These are phyloP conservation scores for Caryopteris hybrid DNA, from an alignment of 305 asterid species.

Conservation along the genomic window DNA sequence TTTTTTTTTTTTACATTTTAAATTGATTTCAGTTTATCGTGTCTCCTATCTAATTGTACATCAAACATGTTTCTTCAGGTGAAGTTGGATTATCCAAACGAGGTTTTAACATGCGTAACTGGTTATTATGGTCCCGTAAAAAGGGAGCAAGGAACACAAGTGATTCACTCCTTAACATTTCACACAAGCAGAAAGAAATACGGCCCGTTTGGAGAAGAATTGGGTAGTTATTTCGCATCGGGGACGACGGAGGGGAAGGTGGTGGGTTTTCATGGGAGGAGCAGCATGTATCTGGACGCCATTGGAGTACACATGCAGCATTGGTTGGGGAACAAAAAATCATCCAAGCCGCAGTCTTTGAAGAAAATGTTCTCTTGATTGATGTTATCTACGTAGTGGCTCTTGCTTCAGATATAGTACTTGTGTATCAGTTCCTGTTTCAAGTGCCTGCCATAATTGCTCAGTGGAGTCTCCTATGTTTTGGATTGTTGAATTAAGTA, in stretches of 20 bases:
- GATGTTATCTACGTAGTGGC: not conserved
- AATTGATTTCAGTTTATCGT: too few relatives aligned
- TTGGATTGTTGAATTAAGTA: not conserved
- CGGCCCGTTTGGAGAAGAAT: slow-evolving; percentile 70
- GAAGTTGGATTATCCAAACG: slow-evolving; percentile 61
- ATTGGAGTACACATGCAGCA: slow-evolving; percentile 88
- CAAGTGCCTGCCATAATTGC: not conserved
- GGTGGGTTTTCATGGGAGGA: slow-evolving; percentile 79
- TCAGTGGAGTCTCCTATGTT: not conserved
- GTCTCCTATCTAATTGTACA: too few relatives aligned
- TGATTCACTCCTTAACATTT: slow-evolving; percentile 55
- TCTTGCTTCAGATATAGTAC: too few relatives aligned
- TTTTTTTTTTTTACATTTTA: too few relatives aligned
- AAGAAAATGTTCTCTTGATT: slow-evolving; percentile 33
- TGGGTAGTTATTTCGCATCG: slow-evolving; percentile 59
- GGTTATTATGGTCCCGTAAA: slow-evolving; percentile 54
- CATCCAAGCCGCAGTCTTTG: slow-evolving; percentile 36
- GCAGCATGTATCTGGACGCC: slow-evolving; percentile 70
- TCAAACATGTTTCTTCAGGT: slow-evolving; percentile 34
- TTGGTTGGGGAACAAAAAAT: slow-evolving; percentile 56
- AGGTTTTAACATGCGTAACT: slow-evolving; percentile 61
- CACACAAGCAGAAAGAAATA: slow-evolving; percentile 46
- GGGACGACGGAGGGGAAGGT: slow-evolving; percentile 70
- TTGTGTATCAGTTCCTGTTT: not conserved
- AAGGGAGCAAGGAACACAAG: slow-evolving; percentile 41